Percentiles rank a stretch among this genome's conserved stretches.
phyloP scores from a whole-genome alignment of 805 yeast genomes.

The Candida xiaguanensis region DNA sequence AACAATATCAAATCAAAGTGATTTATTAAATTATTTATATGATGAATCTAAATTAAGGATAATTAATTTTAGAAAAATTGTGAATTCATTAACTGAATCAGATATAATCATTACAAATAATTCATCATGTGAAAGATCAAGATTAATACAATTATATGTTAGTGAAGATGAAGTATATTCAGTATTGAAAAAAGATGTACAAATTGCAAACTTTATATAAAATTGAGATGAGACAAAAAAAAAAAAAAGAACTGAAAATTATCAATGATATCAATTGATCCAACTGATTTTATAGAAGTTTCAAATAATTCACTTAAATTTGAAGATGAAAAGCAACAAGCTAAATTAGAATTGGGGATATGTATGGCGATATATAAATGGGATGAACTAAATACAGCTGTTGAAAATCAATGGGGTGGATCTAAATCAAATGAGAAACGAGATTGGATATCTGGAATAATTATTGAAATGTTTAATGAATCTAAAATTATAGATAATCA shows the following conservation, averaged over 20 bases:
- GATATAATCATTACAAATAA: constrained; percentile 74
- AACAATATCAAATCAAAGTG: constrained; percentile 31
- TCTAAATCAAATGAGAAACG: constrained; percentile 85
- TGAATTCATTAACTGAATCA: constrained; percentile 70
- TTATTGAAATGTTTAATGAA: constrained; percentile 72
- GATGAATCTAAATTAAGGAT: constrained; percentile 41
- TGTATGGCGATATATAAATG: constrained; percentile 88
- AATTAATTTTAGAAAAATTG: constrained; percentile 54
- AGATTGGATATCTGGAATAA: constrained; percentile 87
- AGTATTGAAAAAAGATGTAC: constrained; percentile 55
- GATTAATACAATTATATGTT: constrained; percentile 60
- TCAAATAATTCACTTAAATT: constrained; percentile 43
- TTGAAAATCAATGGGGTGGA: constrained; percentile 94
- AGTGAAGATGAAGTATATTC: constrained; percentile 66
- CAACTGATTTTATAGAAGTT: constrained; percentile 55
- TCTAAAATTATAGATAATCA: constrained; percentile 65
- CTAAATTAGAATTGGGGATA: constrained; percentile 87
- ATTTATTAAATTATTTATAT: constrained; percentile 22
- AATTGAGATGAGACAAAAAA: constrained; percentile 3
- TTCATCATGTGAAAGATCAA: constrained; percentile 62
- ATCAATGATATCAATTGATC: constrained; percentile 30
- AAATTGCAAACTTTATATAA: constrained; percentile 11
- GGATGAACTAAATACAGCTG: constrained; percentile 88
- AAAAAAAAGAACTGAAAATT: constrained; percentile 1
- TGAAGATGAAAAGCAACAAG: constrained; percentile 64